Evolutionary conservation across 176 grass and related monocot genomes (phyloP).

Genomic region (Oryza glumipatula): DNA sequence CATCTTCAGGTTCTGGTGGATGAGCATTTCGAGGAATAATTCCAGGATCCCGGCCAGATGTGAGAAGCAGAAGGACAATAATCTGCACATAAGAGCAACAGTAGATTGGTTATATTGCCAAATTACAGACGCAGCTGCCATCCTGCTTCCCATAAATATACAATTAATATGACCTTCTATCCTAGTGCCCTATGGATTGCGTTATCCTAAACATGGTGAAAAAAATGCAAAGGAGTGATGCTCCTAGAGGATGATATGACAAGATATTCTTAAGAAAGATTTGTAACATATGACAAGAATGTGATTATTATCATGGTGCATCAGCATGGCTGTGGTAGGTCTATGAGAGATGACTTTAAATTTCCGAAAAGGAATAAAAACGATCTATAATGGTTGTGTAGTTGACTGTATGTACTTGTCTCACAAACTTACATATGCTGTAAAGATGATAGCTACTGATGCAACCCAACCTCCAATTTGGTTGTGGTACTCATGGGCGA

Average conservation of each 20-base stretch:
- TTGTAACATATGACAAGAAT: not conserved
- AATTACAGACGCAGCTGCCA: not conserved
- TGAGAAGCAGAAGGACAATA: constrained; percentile 65
- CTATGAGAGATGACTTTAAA: constrained; percentile 11
- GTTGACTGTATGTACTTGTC: constrained; percentile 9
- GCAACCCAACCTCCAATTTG: constrained; percentile 52
- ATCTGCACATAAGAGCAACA: constrained; percentile 45
- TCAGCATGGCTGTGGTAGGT: constrained; percentile 4
- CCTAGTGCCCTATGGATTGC: not conserved
- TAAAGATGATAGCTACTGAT: constrained; percentile 55
- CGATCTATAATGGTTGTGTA: not conserved
- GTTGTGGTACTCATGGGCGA: constrained; percentile 56
- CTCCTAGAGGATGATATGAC: not conserved
- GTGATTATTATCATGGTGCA: constrained; percentile 3
- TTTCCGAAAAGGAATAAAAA: constrained; percentile 10
- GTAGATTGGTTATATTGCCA: constrained; percentile 22
- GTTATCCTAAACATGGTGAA: constrained; percentile 23
- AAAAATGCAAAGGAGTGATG: not conserved
- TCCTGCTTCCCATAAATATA: not conserved
- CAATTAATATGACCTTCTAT: not conserved
- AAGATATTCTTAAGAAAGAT: constrained; percentile 6
- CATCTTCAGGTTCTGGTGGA: constrained; percentile 70
- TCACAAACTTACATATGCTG: constrained; percentile 66
- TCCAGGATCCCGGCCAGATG: constrained; percentile 73
- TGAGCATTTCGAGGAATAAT: constrained; percentile 71